Conservation (phyloP, 352 stramenopile genomes). For the Globisporangium splendens region DNA sequence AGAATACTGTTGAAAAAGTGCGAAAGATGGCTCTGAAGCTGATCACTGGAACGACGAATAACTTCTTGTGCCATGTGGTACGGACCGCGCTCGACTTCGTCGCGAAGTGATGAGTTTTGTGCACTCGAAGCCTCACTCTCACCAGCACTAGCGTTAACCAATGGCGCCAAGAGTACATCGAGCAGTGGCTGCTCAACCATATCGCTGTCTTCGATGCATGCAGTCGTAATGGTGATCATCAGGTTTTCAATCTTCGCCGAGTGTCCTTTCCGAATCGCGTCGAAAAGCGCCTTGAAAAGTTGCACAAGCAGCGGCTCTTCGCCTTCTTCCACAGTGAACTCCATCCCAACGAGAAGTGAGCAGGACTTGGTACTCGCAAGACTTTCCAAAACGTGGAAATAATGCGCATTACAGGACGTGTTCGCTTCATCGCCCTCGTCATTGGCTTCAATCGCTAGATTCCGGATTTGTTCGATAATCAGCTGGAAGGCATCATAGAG, state of each 20-base stretch:
- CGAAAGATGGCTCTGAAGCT: conserved; percentile 61
- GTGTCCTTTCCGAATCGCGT: conserved; percentile 56
- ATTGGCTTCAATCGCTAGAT: conserved; percentile 20
- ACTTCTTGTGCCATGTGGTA: conserved; percentile 69
- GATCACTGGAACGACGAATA: conserved; percentile 67
- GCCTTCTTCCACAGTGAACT: conserved; percentile 37
- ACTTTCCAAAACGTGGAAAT: conserved; percentile 66
- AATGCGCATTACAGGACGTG: conserved; percentile 32
- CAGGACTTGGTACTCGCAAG: conserved; percentile 58
- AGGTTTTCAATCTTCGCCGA: conserved; percentile 66
- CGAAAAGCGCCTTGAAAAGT: conserved; percentile 66
- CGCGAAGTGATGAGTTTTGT: not conserved
- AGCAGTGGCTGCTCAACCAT: conserved; percentile 60
- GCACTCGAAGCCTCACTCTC: not conserved
- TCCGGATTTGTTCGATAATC: conserved; percentile 56
- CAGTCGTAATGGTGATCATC: conserved; percentile 71
- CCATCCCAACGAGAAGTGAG: conserved; percentile 45
- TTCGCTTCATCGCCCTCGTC: conserved; percentile 8
- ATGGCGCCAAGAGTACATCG: conserved; percentile 54
- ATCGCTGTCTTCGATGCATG: conserved; percentile 73
- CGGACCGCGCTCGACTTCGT: conserved; percentile 20
- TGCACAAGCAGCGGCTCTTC: conserved; percentile 61
- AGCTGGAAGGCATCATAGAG: conserved; percentile 70
- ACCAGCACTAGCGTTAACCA: conserved; percentile 30
- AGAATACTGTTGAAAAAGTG: conserved; percentile 84